phyloP scores from a whole-genome alignment of 1,284 basidiomycete genomes.

The Boletus hoseneyae region DNA sequence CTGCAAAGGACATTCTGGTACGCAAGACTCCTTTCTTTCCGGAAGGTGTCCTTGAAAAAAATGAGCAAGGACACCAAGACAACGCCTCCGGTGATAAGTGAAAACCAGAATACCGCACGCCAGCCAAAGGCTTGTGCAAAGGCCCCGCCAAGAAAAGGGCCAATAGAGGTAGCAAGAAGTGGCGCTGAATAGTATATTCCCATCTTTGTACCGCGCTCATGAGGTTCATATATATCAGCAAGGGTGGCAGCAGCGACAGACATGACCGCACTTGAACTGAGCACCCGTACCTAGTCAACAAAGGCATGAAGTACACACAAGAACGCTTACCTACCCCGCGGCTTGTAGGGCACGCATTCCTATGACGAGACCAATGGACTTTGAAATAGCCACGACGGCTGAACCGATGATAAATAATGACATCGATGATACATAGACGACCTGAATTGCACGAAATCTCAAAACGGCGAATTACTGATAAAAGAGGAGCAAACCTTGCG shows the following conservation, averaged over 20 bases:
- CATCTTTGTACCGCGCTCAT: constrained; percentile 78
- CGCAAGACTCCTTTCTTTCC: constrained; percentile 72
- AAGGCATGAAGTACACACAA: neutral
- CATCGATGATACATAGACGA: constrained; percentile 66
- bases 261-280: constrained; percentile 73
- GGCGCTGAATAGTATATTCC: constrained; percentile 73
- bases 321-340: constrained; percentile 41
- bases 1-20: constrained; percentile 62
- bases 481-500: constrained; percentile 51
- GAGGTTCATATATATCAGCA: constrained; percentile 78
- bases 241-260: constrained; percentile 80
- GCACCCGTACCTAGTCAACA: neutral
- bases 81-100: constrained; percentile 57
- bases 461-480: neutral
- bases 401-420: constrained; percentile 63
- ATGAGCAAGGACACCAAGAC: constrained; percentile 58
- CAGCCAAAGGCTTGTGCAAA: constrained; percentile 70
- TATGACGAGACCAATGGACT: constrained; percentile 67
- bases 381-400: constrained; percentile 60
- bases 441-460: constrained; percentile 33
- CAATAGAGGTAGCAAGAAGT: constrained; percentile 58
- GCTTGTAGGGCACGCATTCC: constrained; percentile 71
- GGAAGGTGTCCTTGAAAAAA: constrained; percentile 80
- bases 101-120: constrained; percentile 84
- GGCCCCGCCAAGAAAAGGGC: constrained; percentile 70